Base-by-base conservation (phyloP, 1,284 basidiomycete species). In the Trametes pubescens region DNA sequence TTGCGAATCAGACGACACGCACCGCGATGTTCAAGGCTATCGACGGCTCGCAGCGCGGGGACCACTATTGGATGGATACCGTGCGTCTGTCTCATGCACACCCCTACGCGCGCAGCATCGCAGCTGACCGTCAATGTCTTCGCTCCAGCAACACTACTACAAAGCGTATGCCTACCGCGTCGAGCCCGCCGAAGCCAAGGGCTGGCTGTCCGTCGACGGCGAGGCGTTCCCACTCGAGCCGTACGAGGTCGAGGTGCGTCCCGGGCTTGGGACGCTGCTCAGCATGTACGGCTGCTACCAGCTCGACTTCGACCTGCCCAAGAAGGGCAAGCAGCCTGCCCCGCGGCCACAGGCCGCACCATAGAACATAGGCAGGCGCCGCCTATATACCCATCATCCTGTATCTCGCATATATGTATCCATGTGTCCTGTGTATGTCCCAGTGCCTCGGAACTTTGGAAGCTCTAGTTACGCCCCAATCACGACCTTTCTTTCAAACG, bases 241-340 rank as follows among this genome's bases (percentile, higher is more conserved):
- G 61, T 96, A 91, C 75, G 88, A 95, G 70, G 91, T 98, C 6
- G 93, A 98, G 75, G 88, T 94, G 6, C 87, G 94, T 69, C 82
- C 84, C 26, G 84, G 87, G 6, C 77, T 93, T 18, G 94, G 86
- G 18, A 90, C 86, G 0, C 76, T 94, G 16, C 77, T 95, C 21
- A 92, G 90, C 71, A 85, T 89, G 47, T 80, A 87, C 64, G 92
- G 93, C 1, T 80, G 82, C 65, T 94, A 89, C 70, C 84, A 83
- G 16, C 80, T 81, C 0, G 82, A 88, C 21, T 88, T 32, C 29
- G 29, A 32, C 29, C 29, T 32, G 29, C 29, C 29, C 4, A 32
- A 32, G 29, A 32, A 32, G 9, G 59, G 59, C 57, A 32, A 32
- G 29, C 29, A 32, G 29, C 29, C 29, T 32, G 29, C 29, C 8